Percentiles rank a stretch among this genome's conserved stretches.
These are phyloP conservation scores for Didymella keratinophila DNA, from an alignment of 2,329 filamentous ascomycete genomes.

Conservation along the genomic window DNA sequence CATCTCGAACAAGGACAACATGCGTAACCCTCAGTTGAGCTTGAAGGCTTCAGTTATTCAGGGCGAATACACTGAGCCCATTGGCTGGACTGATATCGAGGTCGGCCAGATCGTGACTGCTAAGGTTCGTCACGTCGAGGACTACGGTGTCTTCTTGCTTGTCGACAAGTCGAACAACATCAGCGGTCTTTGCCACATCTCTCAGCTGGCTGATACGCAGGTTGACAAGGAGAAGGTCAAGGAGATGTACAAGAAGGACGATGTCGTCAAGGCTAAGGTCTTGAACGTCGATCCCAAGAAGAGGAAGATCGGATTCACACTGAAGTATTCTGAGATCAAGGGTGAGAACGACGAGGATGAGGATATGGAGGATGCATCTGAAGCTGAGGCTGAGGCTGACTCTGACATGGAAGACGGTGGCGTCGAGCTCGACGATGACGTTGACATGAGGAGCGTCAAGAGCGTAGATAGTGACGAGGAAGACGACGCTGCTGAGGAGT, in stretches of 20 bases:
- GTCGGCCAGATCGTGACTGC: slow-evolving; percentile 84
- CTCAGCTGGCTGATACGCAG: slow-evolving; percentile 84
- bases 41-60: slow-evolving; percentile 86
- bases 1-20: slow-evolving; percentile 71
- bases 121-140: slow-evolving; percentile 90
- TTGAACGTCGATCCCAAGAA: slow-evolving; percentile 78
- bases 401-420: slow-evolving; percentile 56
- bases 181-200: slow-evolving; percentile 91
- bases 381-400: slow-evolving; percentile 31
- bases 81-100: slow-evolving; percentile 79
- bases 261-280: slow-evolving; percentile 91
- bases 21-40: slow-evolving; percentile 81
- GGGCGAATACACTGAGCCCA: slow-evolving; percentile 75
- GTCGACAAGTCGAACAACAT: slow-evolving; percentile 87
- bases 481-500: slow-evolving; percentile 49
- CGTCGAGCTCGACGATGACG: slow-evolving; percentile 49
- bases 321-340: slow-evolving; percentile 92
- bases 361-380: slow-evolving; percentile 50
- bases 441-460: slow-evolving; percentile 57
- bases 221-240: slow-evolving; percentile 88
- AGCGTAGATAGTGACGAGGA: slow-evolving; percentile 49
- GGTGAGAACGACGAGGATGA: slow-evolving; percentile 56
- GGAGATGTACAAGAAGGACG: slow-evolving; percentile 88
- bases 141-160: slow-evolving; percentile 94
- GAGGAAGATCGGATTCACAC: slow-evolving; percentile 83